phyloP scores from a whole-genome alignment of 1,284 basidiomycete species.

The Ustilago shanxiensis region DNA sequence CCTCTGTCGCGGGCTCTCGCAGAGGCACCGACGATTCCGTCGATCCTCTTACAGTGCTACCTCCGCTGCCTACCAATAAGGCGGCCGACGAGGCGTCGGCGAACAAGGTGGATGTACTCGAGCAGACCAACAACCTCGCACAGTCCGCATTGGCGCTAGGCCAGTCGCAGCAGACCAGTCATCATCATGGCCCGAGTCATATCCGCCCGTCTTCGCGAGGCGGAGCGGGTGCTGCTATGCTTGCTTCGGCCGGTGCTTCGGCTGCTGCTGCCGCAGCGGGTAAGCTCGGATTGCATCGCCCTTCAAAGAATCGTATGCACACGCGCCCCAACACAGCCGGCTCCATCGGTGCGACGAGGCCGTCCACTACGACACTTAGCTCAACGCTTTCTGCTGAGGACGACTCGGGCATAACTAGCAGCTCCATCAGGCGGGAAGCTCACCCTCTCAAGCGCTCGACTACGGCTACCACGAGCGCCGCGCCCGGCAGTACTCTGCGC shows the following conservation, averaged over 20 bases:
- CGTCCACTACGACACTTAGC: conserved; percentile 45
- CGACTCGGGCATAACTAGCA: conserved; percentile 31
- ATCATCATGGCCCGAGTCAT: conserved; percentile 19
- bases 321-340: conserved; percentile 60
- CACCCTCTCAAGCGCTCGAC: conserved; percentile 39
- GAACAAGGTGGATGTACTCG: conserved; percentile 45
- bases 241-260: conserved; percentile 55
- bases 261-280: conserved; percentile 62
- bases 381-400: conserved; percentile 49
- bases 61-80: conserved; percentile 30
- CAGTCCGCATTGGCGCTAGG: conserved; percentile 35
- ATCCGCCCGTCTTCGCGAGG: conserved; percentile 42
- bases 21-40: conserved; percentile 52
- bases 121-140: conserved; percentile 45
- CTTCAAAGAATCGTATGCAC: conserved; percentile 44
- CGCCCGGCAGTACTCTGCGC: conserved; percentile 22
- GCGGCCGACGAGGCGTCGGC: conserved; percentile 25
- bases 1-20: conserved; percentile 37
- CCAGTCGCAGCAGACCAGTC: conserved; percentile 23
- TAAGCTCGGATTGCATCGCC: conserved; percentile 59
- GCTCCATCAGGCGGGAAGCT: conserved; percentile 27
- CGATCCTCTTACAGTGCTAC: conserved; percentile 37
- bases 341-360: conserved; percentile 48
- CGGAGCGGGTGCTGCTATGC: conserved; percentile 37
- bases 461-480: conserved; percentile 18